Percentiles rank a stretch among this genome's conserved stretches.
Evolutionary conservation across 768 basidiomycete genomes (phyloP).

Genomic region (Coprinopsis cinerea): DNA sequence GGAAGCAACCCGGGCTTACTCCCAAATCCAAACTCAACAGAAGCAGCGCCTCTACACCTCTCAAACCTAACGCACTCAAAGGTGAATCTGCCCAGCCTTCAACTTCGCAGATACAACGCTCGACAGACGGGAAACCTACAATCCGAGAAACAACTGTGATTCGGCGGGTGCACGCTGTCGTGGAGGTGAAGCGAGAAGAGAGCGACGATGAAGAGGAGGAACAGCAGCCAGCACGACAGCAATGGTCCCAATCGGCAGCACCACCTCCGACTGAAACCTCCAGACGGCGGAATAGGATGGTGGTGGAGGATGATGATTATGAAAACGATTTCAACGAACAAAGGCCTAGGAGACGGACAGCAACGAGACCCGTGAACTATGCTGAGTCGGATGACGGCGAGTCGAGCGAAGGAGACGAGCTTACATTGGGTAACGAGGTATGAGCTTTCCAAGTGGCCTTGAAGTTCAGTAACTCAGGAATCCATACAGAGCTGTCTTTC

Average conservation of each 20-base stretch:
- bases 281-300: slow-evolving; percentile 10
- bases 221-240: slow-evolving; percentile 5
- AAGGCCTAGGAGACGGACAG: neutral
- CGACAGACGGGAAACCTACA: slow-evolving; percentile 3
- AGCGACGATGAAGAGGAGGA: slow-evolving; percentile 30
- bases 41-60: neutral
- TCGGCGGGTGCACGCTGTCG: slow-evolving; percentile 60
- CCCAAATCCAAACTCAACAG: neutral
- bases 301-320: slow-evolving; percentile 14
- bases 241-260: neutral
- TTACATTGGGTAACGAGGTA: slow-evolving; percentile 59
- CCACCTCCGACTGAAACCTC: slow-evolving; percentile 3
- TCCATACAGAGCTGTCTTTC: slow-evolving; percentile 29
- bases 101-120: slow-evolving; percentile 9
- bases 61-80: neutral
- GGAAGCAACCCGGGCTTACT: neutral
- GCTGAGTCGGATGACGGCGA: slow-evolving; percentile 26
- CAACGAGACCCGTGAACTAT: slow-evolving; percentile 15
- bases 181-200: slow-evolving; percentile 62
- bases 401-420: slow-evolving; percentile 46
- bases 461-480: slow-evolving; percentile 13
- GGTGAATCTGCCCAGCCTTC: neutral
- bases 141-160: slow-evolving; percentile 33
- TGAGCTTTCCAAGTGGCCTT: slow-evolving; percentile 1
- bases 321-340: slow-evolving; percentile 10